A percentile compares a stretch with the other conserved stretches of the same genome.
These are phyloP conservation scores for Micractinium conductrix DNA, from an alignment of 139 green algal genomes.

Conservation along the genomic window DNA sequence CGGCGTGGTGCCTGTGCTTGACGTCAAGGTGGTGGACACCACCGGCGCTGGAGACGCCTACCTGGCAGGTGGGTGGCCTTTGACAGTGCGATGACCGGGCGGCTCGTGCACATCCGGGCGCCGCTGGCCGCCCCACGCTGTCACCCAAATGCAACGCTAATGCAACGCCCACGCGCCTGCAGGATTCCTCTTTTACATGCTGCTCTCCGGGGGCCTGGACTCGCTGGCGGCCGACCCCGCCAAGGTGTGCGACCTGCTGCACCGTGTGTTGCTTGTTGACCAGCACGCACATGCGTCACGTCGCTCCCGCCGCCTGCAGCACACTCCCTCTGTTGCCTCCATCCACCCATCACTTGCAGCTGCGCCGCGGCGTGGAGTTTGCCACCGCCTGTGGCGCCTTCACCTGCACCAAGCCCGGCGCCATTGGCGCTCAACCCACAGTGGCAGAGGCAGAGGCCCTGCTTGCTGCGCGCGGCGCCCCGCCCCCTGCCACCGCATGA, in stretches of 20 bases:
- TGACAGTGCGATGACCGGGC: too few relatives aligned
- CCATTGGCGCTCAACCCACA: constrained; percentile 80
- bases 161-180: neutral
- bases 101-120: too few relatives aligned
- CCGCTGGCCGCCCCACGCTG: too few relatives aligned
- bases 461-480: constrained; percentile 29
- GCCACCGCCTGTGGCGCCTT: constrained; percentile 62
- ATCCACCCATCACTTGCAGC: constrained; percentile 3
- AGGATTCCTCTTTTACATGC: constrained; percentile 44
- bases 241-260: constrained; percentile 38
- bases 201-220: constrained; percentile 70
- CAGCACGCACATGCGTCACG: too few relatives aligned
- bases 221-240: constrained; percentile 55
- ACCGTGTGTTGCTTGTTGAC: neutral
- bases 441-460: constrained; percentile 63
- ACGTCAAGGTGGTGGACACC: constrained; percentile 83
- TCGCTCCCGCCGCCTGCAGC: too few relatives aligned
- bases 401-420: constrained; percentile 75
- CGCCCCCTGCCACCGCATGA: too few relatives aligned
- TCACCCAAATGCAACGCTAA: too few relatives aligned
- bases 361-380: constrained; percentile 66
- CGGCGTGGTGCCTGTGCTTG: constrained; percentile 69
- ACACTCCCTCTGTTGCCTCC: too few relatives aligned
- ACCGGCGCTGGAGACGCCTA: constrained; percentile 93
- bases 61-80: constrained; percentile 73